These are phyloP conservation scores for Limonium bicolor DNA, from an alignment of 148 eudicot species.

Conservation along the genomic window DNA sequence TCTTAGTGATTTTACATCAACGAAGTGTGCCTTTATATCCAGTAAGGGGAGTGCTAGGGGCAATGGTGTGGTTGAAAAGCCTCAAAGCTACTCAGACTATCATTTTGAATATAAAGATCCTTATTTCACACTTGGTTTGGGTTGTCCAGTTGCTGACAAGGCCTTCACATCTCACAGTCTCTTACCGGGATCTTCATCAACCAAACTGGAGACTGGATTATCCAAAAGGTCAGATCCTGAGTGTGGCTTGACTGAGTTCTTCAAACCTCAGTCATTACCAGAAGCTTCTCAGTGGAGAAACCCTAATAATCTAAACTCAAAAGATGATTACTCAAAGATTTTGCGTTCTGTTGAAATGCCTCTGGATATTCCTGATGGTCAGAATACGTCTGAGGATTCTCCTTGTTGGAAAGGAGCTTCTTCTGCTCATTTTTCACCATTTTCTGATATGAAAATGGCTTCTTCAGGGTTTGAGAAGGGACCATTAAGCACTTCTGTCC, in stretches of 20 bases:
- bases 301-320: slow-evolving; percentile 15
- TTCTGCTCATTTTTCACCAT: slow-evolving; percentile 29
- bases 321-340: slow-evolving; percentile 20
- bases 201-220: slow-evolving; percentile 14
- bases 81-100: slow-evolving; percentile 8
- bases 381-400: slow-evolving; percentile 64
- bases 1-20: slow-evolving; percentile 9
- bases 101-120: slow-evolving; percentile 19
- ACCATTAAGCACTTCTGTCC: too few species aligned
- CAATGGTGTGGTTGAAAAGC: slow-evolving; percentile 6
- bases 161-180: slow-evolving; percentile 15
- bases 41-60: slow-evolving; percentile 8
- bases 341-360: slow-evolving; percentile 22
- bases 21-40: slow-evolving; percentile 12
- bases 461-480: slow-evolving; percentile 13
- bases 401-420: slow-evolving; percentile 97
- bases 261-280: slow-evolving; percentile 17
- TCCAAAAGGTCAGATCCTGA: slow-evolving; percentile 8
- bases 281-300: slow-evolving; percentile 15
- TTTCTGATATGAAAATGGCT: slow-evolving; percentile 17
- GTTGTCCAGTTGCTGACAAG: slow-evolving; percentile 8
- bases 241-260: slow-evolving; percentile 7
- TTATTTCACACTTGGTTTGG: slow-evolving; percentile 8
- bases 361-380: slow-evolving; percentile 33
- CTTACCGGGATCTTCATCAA: slow-evolving; percentile 20